Base-by-base conservation (phyloP, 1,139 yeast genomes). In the Candida sp. region DNA sequence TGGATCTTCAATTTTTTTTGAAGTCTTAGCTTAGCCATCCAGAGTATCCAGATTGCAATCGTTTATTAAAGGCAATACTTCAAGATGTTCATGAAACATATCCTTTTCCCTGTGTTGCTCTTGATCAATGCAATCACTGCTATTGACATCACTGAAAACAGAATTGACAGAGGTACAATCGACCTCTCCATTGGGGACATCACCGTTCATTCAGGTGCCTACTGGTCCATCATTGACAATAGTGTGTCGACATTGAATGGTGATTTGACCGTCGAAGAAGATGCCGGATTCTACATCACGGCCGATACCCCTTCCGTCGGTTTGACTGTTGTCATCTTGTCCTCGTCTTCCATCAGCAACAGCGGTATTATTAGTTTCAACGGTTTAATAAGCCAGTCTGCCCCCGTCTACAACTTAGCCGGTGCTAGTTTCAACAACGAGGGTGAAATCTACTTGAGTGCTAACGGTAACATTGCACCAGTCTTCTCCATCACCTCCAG, bases 211-310 rank as follows among this genome's bases (percentile, higher is more conserved):
- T 59, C 62, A 8, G 70, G 68, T 45, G 72, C 62, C 17, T 69
- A 63, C 54, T 72, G 70, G 69, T 70, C 77, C 27, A 66, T 72
- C 34, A 56, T 71, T 47, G 61, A 71, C 55, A 70, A 70, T 51
- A 66, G 67, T 26, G 49, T 59, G 45, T 55, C 66, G 17, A 51
- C 62, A 4, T 58, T 66, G 42, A 58, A 59, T 32, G 73, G 74
- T 12, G 46, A 50, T 28, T 58, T 71, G 31, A 40, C 53, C 22
- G 55, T 55, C 25, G 37, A 48, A 9, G 61, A 60, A 33, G 56
- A 63, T 17, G 72, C 72, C 47, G 64, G 61, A 1, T 64, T 69
- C 43, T 70, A 62, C 47, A 52, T 52, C 7, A 47, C 49, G 17
- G 31, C 44, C 22, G 30, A 27, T 4, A 33, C 35, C 12, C 37